Evolutionary conservation across 1,284 basidiomycete genomes (phyloP).

Genomic region (Heliocybe sulcata): DNA sequence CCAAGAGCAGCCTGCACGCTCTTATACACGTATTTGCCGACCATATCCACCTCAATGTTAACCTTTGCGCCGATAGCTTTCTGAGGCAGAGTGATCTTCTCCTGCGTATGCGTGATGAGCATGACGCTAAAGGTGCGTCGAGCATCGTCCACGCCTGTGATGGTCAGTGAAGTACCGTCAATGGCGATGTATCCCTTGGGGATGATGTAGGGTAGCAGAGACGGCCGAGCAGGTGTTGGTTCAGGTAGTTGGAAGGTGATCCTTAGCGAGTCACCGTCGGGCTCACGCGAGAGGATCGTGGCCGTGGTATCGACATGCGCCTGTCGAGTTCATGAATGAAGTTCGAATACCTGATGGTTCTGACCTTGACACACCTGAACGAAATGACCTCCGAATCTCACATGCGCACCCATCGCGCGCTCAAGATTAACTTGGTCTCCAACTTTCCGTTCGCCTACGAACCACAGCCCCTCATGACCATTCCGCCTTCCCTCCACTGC

Average conservation of each 20-base stretch:
- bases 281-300: conserved; percentile 53
- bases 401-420: conserved; percentile 89
- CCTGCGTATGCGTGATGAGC: conserved; percentile 93
- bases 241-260: conserved; percentile 73
- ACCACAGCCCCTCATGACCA: background rate
- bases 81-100: conserved; percentile 76
- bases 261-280: conserved; percentile 87
- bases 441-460: conserved; percentile 65
- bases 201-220: conserved; percentile 79
- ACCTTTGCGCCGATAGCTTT: conserved; percentile 80
- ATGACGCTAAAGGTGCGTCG: conserved; percentile 81
- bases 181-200: conserved; percentile 96
- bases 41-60: conserved; percentile 94
- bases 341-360: background rate
- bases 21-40: conserved; percentile 83
- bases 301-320: conserved; percentile 93
- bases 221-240: conserved; percentile 51
- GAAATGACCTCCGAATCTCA: conserved; percentile 94
- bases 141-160: conserved; percentile 78
- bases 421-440: conserved; percentile 90
- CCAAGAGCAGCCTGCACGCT: conserved; percentile 72
- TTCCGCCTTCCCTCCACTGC: background rate
- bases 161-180: conserved; percentile 90
- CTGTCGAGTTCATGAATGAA: conserved; percentile 31
- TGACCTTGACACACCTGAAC: conserved; percentile 69